Evolutionary conservation across 257 asterid genomes (phyloP).

Genomic region (Ilex aquifolium): DNA sequence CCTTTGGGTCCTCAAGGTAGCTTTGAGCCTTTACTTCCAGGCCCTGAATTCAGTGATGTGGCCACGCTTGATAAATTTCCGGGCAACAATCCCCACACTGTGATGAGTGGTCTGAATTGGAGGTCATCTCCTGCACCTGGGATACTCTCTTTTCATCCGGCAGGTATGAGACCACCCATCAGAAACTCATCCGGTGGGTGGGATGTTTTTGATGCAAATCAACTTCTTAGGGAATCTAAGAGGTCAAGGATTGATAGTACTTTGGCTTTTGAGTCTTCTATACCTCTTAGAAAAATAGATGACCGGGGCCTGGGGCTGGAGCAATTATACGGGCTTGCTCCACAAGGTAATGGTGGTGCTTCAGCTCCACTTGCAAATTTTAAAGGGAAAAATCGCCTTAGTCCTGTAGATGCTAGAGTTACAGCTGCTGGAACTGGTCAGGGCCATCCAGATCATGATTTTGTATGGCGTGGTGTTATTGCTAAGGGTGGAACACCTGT

Average conservation of each 20-base stretch:
- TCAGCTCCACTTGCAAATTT: constrained; percentile 28
- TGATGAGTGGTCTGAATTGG: constrained; percentile 68
- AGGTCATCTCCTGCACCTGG: constrained; percentile 70
- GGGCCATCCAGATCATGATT: constrained; percentile 41
- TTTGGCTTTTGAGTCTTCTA: constrained; percentile 25
- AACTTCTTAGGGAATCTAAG: constrained; percentile 71
- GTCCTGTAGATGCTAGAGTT: constrained; percentile 30
- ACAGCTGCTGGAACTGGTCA: constrained; percentile 34
- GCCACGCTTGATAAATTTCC: constrained; percentile 39
- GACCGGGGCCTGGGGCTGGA: constrained; percentile 33
- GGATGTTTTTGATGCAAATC: constrained; percentile 65
- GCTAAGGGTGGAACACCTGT: constrained; percentile 95
- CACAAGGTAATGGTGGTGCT: constrained; percentile 25
- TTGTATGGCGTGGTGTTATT: constrained; percentile 86
- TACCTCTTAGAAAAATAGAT: constrained; percentile 39
- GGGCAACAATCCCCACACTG: constrained; percentile 38
- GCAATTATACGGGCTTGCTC: constrained; percentile 36
- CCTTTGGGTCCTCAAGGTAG: constrained; percentile 52
- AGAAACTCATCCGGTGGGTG: constrained; percentile 53
- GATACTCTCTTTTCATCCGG: constrained; percentile 55
- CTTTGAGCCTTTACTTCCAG: constrained; percentile 43
- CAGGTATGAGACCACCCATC: constrained; percentile 34
- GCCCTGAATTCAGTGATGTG: constrained; percentile 39
- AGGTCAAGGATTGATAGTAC: constrained; percentile 61
- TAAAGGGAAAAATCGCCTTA: constrained; percentile 18